Evolutionary conservation across 768 basidiomycete species (phyloP).

Genomic region (Candolleomyces eurysporus): DNA sequence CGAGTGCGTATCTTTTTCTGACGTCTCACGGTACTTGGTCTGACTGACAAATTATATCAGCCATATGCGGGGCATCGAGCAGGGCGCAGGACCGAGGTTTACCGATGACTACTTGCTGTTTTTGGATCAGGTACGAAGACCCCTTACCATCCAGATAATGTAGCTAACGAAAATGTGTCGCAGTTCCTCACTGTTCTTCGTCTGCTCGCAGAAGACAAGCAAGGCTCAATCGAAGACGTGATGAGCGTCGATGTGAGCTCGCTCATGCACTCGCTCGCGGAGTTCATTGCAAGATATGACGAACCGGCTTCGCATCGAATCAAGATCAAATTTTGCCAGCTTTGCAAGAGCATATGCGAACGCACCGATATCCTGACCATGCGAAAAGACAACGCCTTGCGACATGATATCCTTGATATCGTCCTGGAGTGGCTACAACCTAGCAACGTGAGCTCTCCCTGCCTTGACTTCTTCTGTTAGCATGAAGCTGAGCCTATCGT

Average conservation of each 20-base stretch:
- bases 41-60: conserved; percentile 25
- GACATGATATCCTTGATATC: conserved; percentile 72
- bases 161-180: neutral
- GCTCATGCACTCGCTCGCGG: conserved; percentile 56
- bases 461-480: conserved; percentile 1
- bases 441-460: conserved; percentile 38
- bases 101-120: conserved; percentile 49
- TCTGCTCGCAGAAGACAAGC: conserved; percentile 71
- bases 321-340: conserved; percentile 71
- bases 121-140: conserved; percentile 62
- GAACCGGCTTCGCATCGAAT: conserved; percentile 57
- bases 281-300: conserved; percentile 62
- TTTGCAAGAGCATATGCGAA: conserved; percentile 67
- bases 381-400: conserved; percentile 63
- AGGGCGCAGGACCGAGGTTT: conserved; percentile 42
- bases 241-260: conserved; percentile 63
- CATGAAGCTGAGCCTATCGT: neutral
- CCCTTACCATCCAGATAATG: neutral
- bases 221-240: conserved; percentile 55
- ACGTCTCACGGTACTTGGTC: neutral
- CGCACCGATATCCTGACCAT: conserved; percentile 59
- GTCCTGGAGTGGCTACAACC: conserved; percentile 78
- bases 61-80: conserved; percentile 51
- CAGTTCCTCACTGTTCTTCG: conserved; percentile 77
- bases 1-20: conserved; percentile 48